These are phyloP conservation scores for Pseudopyrenochaeta lycopersici DNA, from an alignment of 2,329 filamentous ascomycete genomes.

Conservation along the genomic window DNA sequence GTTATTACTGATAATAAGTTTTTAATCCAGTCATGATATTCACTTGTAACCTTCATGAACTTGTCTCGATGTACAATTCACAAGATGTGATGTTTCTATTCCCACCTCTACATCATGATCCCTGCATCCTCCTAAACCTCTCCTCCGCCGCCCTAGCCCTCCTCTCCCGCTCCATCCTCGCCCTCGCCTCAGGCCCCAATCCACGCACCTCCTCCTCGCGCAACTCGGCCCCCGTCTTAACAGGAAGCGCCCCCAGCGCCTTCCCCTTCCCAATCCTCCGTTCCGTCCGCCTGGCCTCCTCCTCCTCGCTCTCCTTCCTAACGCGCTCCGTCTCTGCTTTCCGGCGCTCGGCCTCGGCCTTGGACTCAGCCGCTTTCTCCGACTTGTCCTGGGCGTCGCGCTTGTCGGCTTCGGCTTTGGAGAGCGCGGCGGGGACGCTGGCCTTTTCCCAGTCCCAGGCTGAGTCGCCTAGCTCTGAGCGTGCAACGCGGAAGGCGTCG, in stretches of 20 bases:
- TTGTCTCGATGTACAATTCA: no score
- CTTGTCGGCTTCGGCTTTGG: slow-evolving; percentile 74
- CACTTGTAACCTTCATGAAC: no score
- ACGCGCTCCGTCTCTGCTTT: slow-evolving; percentile 79
- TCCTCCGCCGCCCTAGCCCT: slow-evolving; percentile 92
- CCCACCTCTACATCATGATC: slow-evolving; percentile 1
- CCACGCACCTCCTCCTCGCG: slow-evolving; percentile 86
- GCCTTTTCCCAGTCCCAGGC: slow-evolving; percentile 82
- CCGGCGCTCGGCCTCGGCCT: slow-evolving; percentile 67
- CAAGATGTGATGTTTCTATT: neutral
- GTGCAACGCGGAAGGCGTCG: slow-evolving; percentile 90
- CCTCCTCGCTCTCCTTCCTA: slow-evolving; percentile 62
- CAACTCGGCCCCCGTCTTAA: slow-evolving; percentile 80
- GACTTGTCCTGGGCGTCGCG: slow-evolving; percentile 75
- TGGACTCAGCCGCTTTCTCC: slow-evolving; percentile 73
- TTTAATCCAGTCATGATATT: no score
- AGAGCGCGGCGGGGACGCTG: slow-evolving; percentile 75
- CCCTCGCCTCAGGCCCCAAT: slow-evolving; percentile 85
- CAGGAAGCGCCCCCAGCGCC: slow-evolving; percentile 63
- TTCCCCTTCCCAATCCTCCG: slow-evolving; percentile 58
- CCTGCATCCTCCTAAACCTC: slow-evolving; percentile 69
- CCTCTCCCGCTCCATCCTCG: slow-evolving; percentile 84
- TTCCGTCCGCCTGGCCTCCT: slow-evolving; percentile 61
- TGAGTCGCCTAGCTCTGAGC: slow-evolving; percentile 79
- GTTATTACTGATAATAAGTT: neutral